Percentiles rank a stretch among this genome's conserved stretches.
Conservation (phyloP, 2,329 filamentous ascomycete species). For the Colletotrichum chlorophyti region DNA sequence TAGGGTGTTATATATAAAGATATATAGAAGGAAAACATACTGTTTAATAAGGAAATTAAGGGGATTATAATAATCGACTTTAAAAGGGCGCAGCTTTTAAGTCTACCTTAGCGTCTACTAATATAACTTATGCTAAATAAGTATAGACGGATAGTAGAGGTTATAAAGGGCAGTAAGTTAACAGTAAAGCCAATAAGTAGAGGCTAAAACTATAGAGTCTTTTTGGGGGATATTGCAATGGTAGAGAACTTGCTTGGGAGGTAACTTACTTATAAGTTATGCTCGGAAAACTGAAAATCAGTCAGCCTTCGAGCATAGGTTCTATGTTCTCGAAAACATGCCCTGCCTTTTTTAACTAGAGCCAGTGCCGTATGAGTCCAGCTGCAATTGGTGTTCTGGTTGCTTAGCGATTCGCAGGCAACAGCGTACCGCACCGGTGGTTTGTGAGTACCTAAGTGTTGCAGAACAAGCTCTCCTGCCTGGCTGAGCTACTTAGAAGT, state of each 20-base stretch:
- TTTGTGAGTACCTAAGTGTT: too few relatives aligned
- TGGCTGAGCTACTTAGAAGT: too few relatives aligned
- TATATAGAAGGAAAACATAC: constrained; percentile 34
- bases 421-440: too few relatives aligned
- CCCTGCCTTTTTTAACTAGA: too few relatives aligned
- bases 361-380: too few relatives aligned
- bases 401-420: too few relatives aligned
- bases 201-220: not conserved
- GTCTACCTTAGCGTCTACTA: constrained; percentile 27
- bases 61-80: constrained; percentile 41
- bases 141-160: constrained; percentile 6
- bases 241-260: not conserved
- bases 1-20: constrained; percentile 37
- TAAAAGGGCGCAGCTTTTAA: constrained; percentile 35
- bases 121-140: constrained; percentile 34
- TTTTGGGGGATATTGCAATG: not conserved
- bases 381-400: too few relatives aligned
- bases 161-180: not conserved
- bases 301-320: too few relatives aligned
- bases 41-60: constrained; percentile 33
- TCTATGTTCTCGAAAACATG: too few relatives aligned
- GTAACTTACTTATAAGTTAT: not conserved
- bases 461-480: too few relatives aligned
- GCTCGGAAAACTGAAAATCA: not conserved
- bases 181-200: not conserved